Base-by-base conservation (phyloP, 108 stramenopile species). In the Nannochloropsis gaditana region DNA sequence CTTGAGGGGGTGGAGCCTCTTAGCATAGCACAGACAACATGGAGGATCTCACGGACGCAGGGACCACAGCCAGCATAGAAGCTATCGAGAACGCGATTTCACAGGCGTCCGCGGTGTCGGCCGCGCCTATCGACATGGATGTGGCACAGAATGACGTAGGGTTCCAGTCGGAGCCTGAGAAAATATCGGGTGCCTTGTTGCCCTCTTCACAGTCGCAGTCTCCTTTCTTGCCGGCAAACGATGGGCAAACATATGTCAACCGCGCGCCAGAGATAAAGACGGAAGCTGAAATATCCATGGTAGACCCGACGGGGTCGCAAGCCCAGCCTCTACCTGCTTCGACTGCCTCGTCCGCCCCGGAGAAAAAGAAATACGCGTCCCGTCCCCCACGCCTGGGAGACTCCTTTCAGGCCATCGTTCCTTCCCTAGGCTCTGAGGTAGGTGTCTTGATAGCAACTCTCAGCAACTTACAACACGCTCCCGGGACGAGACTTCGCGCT, bases 361-460 rank as follows among this genome's bases (percentile, higher is more conserved):
- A 73, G 59, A 73, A 73, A 2, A 73, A 73, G 59, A 73, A 73
- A n/a, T 73, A 73, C n/a, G 59, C 59, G 19, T 73, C 15, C 59
- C 59, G 59, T 6, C 59, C 59, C n/a, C 59, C 59, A 73, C 59
- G 59, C 59, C 15, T 73, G 59, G 59, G 59, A 73, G 59, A 73
- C n/a, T 73, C 59, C 19, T 73, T 73, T 73, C 59, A 73, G n/a
- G 59, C 59, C 59, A 73, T n/a, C 2, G 59, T 73, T 2, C 59
- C 59, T n/a, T n/a, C 59, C n/a, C n/a, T 73, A n/a, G 59, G 59
- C n/a, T 73, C 59, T n/a, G 59, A 73, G 59, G 59, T 73, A 73
- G 15, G 59, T 73, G 59, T n/a, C 31, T 31, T 31, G 31, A 31
- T 31, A 31, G 31, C 31, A 31, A 31, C 31, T 31, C 31, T 31